Evolutionary conservation across 441 rosid species (phyloP), one percentile per base, ranked within the genome.

Genomic region (Manihot esculenta): DNA sequence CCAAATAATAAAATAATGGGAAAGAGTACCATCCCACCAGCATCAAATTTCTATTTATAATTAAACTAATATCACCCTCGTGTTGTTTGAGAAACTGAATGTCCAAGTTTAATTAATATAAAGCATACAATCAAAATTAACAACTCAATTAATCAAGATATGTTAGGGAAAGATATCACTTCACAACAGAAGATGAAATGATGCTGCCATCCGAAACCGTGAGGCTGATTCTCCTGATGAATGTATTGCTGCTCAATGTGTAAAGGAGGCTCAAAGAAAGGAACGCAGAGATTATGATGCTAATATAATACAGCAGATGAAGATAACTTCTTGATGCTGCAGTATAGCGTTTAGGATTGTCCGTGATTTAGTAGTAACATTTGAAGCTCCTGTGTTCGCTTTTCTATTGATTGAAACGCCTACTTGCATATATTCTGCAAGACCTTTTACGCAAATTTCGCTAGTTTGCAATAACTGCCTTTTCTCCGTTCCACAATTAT

Each of bases 181-280:
- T 78, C 68, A 66, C 74, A 7, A 59, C 65, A 12, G 76, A 78
- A 12, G 74, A 75, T 8, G 78, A 78, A n/a, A 30, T 72, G 11
- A 33, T 49, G 11, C 30, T 56, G 48, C 59, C 58, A 45, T 10
- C 64, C 0, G 13, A 21, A 44, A 14, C 51, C 9, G 64, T 30
- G 75, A 72, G 21, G 26, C 49, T 35, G 44, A 72, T 64, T 27
- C 55, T 23, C 75, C 49, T 0, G 75, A 72, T 56, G 70, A 72
- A 64, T 70, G 56, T 20, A 72, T 72, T 21, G 64, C 64, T 54
- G 70, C 70, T 56, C 17, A 13, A 21, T 21, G 0, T 48, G 23
- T 35, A 10, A 35, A 23, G 44, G 27, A 51, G 38, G 60, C 13
- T 21, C 3, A 56, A 12, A 23, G 60, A 56, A 56, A 0, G 17